Percentiles rank a stretch among this genome's conserved stretches.
Conservation (phyloP, 2,329 filamentous ascomycete genomes). For the Pestalotiopsis sp. region DNA sequence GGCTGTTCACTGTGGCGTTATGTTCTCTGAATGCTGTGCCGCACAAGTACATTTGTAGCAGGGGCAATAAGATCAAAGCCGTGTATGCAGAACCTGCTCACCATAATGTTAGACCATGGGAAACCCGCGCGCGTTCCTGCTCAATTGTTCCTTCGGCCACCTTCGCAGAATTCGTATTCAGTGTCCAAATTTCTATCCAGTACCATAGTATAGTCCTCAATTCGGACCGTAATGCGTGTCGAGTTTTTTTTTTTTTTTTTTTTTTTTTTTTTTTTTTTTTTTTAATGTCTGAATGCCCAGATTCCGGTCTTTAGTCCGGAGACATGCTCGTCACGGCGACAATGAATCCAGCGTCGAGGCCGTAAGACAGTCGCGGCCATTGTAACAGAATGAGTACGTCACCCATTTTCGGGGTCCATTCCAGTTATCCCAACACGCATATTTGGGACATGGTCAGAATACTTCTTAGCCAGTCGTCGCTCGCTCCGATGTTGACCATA, state of each 20-base stretch:
- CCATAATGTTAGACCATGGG: not conserved
- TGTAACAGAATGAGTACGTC: constrained; percentile 57
- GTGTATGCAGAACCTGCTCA: too few species aligned
- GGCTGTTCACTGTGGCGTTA: too few species aligned
- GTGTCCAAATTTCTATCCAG: too few species aligned
- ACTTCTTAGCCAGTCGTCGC: constrained; percentile 70
- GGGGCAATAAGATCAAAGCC: too few species aligned
- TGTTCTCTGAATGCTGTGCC: too few species aligned
- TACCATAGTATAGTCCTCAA: constrained; percentile 54
- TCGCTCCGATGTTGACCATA: constrained; percentile 69
- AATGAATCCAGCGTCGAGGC: constrained; percentile 54
- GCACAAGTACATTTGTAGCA: too few species aligned
- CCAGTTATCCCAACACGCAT: constrained; percentile 69
- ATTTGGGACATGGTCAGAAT: constrained; percentile 73
- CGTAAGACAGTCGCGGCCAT: constrained; percentile 72
- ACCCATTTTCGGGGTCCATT: constrained; percentile 62
- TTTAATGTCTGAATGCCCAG: constrained; percentile 72
- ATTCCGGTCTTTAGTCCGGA: constrained; percentile 59
- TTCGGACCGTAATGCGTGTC: constrained; percentile 71
- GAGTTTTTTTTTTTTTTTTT: constrained; percentile 74
- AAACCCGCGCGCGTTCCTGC: not conserved
- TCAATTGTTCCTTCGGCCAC: too few species aligned
- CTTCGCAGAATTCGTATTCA: too few species aligned
- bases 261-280: constrained; percentile 76
- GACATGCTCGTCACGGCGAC: constrained; percentile 51